These are phyloP conservation scores for Auxenochlorella pyrenoidosa DNA, from an alignment of 139 green algal genomes.

Conservation along the genomic window DNA sequence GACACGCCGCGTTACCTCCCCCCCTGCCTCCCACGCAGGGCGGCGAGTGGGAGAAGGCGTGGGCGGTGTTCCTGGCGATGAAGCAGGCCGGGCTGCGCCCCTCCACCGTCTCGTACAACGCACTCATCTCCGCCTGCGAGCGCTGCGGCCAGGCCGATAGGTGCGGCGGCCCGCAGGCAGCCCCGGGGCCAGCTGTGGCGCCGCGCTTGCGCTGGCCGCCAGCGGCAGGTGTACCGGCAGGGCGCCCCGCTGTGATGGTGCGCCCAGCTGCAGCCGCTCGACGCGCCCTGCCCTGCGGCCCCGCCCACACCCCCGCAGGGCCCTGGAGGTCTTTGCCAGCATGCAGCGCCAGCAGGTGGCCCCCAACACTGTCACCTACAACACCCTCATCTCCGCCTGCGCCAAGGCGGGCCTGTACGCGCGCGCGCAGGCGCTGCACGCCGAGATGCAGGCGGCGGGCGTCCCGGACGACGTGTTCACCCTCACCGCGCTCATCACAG, in stretches of 20 bases:
- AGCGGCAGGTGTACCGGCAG: too few relatives aligned
- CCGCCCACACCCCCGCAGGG: constrained; percentile 44
- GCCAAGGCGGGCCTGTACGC: constrained; percentile 68
- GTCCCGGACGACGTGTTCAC: constrained; percentile 83
- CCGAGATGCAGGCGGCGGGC: constrained; percentile 71
- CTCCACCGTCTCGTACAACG: constrained; percentile 76
- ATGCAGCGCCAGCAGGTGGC: constrained; percentile 62
- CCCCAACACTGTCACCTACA: constrained; percentile 85
- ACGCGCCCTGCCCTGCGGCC: background rate
- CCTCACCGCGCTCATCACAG: constrained; percentile 82
- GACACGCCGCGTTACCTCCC: too few relatives aligned
- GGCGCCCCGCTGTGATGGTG: too few relatives aligned
- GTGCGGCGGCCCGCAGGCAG: background rate
- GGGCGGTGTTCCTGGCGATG: constrained; percentile 53
- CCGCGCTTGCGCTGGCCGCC: too few relatives aligned
- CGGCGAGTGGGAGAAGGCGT: constrained; percentile 46
- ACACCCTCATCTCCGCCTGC: constrained; percentile 82
- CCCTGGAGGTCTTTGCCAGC: constrained; percentile 78
- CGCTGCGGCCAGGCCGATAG: constrained; percentile 81
- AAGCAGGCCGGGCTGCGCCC: constrained; percentile 37
- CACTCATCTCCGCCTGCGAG: constrained; percentile 71
- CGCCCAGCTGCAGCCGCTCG: too few relatives aligned
- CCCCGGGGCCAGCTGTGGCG: too few relatives aligned
- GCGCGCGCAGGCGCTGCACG: constrained; percentile 61
- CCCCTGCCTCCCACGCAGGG: background rate